phyloP scores from a whole-genome alignment of 805 yeast genomes.

The Spathaspora hagerdaliae region DNA sequence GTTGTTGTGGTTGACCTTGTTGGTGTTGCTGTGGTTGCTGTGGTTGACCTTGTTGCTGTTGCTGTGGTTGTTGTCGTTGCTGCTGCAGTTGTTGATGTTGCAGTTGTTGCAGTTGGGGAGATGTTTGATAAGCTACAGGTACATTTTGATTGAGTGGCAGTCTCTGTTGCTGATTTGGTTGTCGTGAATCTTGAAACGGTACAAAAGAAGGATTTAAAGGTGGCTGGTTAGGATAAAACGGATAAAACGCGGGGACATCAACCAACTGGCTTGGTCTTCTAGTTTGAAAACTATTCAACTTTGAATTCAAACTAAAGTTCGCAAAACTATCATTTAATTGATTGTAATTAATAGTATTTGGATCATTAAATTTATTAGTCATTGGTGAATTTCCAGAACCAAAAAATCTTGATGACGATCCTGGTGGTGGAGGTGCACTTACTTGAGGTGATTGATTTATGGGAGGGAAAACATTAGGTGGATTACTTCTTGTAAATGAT shows the following conservation, averaged over 20 bases:
- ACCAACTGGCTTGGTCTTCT: conserved; percentile 42
- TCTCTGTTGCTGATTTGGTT: conserved; percentile 8
- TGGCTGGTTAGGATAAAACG: conserved; percentile 1
- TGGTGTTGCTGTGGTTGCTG: conserved; percentile 5
- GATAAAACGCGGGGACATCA: conserved; percentile 21
- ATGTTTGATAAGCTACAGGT: not conserved
- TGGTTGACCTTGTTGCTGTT: conserved; percentile 5
- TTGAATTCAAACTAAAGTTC: conserved; percentile 28
- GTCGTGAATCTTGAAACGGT: not conserved
- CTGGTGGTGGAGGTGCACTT: conserved; percentile 1
- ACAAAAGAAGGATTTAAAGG: not conserved
- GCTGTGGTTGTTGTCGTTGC: conserved; percentile 11
- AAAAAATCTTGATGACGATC: conserved; percentile 1
- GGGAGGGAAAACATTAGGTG: not conserved
- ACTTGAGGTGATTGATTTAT: not conserved
- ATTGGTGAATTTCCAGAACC: conserved; percentile 9
- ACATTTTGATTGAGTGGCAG: not conserved
- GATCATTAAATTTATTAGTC: conserved; percentile 20
- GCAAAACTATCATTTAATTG: conserved; percentile 28
- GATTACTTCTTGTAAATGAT: conserved; percentile 39
- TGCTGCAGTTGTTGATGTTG: conserved; percentile 1
- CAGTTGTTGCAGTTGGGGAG: conserved; percentile 3
- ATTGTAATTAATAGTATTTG: conserved; percentile 12
- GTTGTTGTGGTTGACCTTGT: conserved; percentile 7
- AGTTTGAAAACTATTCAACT: conserved; percentile 35